phyloP scores from a whole-genome alignment of 1,284 basidiomycete species.

The Ceratobasidium sp. region DNA sequence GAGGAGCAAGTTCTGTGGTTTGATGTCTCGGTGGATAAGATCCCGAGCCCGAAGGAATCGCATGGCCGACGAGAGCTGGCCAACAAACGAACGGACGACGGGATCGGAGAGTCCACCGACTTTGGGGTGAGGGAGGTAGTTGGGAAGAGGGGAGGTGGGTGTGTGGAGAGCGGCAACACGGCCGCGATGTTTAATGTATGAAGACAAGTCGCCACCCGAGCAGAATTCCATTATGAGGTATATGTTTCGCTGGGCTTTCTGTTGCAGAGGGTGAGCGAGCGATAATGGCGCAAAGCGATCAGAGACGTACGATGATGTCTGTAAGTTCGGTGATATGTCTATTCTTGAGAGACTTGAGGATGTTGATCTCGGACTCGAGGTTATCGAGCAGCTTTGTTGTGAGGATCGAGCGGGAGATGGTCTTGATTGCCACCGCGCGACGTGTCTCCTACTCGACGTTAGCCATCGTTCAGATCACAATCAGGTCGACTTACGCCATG shows the following conservation, averaged over 20 bases:
- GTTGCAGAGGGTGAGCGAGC: slow-evolving; percentile 29
- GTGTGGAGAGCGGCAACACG: slow-evolving; percentile 86
- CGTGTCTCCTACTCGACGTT: slow-evolving; percentile 65
- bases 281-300: neutral
- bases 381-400: slow-evolving; percentile 95
- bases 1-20: slow-evolving; percentile 94
- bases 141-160: slow-evolving; percentile 67
- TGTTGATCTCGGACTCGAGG: slow-evolving; percentile 95
- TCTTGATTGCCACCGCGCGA: slow-evolving; percentile 91
- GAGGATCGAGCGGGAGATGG: slow-evolving; percentile 87
- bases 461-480: slow-evolving; percentile 23
- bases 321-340: slow-evolving; percentile 92
- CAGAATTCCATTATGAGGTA: slow-evolving; percentile 99
- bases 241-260: slow-evolving; percentile 93
- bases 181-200: slow-evolving; percentile 95
- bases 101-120: slow-evolving; percentile 91
- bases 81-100: slow-evolving; percentile 90
- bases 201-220: slow-evolving; percentile 92
- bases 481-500: slow-evolving; percentile 68
- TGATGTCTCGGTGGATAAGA: slow-evolving; percentile 96
- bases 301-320: slow-evolving; percentile 75
- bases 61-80: slow-evolving; percentile 91
- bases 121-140: slow-evolving; percentile 89
- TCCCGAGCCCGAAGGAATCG: slow-evolving; percentile 90
- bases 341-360: slow-evolving; percentile 93